phyloP scores from a whole-genome alignment of 2,329 filamentous ascomycete species.

The Alternaria ethzedia region DNA sequence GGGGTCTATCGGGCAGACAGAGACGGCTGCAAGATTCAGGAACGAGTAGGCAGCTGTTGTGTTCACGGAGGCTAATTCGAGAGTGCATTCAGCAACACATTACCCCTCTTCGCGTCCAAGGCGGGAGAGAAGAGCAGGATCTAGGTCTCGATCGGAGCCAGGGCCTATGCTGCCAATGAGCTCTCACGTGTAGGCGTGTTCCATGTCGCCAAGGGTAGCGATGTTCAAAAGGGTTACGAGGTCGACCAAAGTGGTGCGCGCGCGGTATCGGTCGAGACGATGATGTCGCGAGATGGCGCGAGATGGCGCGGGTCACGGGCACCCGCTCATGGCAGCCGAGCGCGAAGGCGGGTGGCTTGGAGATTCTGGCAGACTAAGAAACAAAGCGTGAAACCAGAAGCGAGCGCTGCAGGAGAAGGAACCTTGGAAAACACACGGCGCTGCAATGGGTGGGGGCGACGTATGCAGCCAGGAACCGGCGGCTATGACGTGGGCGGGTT shows the following conservation, averaged over 20 bases:
- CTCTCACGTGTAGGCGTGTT: constrained; percentile 5
- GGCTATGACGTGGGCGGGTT: constrained; percentile 18
- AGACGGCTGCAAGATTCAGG: background rate
- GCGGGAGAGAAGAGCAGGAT: constrained; percentile 8
- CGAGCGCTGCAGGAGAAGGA: background rate
- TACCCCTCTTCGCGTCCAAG: constrained; percentile 18
- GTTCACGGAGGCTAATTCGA: background rate
- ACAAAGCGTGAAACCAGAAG: background rate
- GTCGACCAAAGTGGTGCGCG: constrained; percentile 1
- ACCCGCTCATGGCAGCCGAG: background rate
- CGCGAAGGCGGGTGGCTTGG: constrained; percentile 1
- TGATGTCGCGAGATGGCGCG: constrained; percentile 8
- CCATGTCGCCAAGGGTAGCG: constrained; percentile 5
- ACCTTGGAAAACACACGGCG: background rate
- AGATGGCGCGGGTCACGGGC: constrained; percentile 7
- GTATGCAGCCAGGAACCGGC: constrained; percentile 3
- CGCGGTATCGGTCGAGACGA: background rate
- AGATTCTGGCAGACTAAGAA: background rate
- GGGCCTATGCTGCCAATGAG: constrained; percentile 6
- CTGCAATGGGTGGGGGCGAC: background rate
- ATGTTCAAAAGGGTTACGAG: constrained; percentile 1
- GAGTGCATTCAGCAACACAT: background rate
- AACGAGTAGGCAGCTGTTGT: background rate
- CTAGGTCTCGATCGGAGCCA: constrained; percentile 3
- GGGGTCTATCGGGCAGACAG: background rate